Evolutionary conservation across 2,329 filamentous ascomycete species (phyloP).

Genomic region (Claviceps capensis): DNA sequence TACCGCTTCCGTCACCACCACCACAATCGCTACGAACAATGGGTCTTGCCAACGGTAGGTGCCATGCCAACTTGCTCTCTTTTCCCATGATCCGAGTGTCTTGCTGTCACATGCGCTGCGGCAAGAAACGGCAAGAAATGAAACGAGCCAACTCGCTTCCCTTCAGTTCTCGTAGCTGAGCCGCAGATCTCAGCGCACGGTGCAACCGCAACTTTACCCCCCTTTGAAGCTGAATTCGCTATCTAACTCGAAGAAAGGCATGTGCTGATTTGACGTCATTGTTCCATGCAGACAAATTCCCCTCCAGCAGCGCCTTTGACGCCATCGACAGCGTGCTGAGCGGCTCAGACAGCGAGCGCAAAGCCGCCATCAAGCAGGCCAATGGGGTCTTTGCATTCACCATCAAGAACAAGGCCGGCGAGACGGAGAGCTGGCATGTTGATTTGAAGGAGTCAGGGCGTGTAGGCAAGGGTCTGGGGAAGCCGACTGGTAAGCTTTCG

Average conservation of each 20-base stretch:
- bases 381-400: conserved; percentile 83
- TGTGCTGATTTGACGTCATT: not conserved
- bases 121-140: not conserved
- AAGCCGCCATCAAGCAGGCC: conserved; percentile 81
- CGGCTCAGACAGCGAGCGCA: conserved; percentile 56
- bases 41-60: conserved; percentile 57
- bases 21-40: conserved; percentile 28
- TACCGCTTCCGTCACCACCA: no score
- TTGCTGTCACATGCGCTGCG: not conserved
- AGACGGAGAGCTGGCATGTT: conserved; percentile 82
- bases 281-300: conserved; percentile 57
- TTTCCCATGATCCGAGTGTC: not conserved
- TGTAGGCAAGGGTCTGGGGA: conserved; percentile 65
- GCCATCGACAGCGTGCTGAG: conserved; percentile 62
- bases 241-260: no score
- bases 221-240: no score
- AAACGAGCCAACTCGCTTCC: not conserved
- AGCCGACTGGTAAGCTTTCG: conserved; percentile 60
- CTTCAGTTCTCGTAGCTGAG: no score
- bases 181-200: no score
- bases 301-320: conserved; percentile 84
- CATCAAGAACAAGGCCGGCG: conserved; percentile 73
- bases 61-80: not conserved
- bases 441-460: conserved; percentile 84
- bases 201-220: no score